Percentiles rank a stretch among this genome's conserved stretches.
phyloP scores from a whole-genome alignment of 192 early-diverging fungal species.

The Chytriomyces sp. region DNA sequence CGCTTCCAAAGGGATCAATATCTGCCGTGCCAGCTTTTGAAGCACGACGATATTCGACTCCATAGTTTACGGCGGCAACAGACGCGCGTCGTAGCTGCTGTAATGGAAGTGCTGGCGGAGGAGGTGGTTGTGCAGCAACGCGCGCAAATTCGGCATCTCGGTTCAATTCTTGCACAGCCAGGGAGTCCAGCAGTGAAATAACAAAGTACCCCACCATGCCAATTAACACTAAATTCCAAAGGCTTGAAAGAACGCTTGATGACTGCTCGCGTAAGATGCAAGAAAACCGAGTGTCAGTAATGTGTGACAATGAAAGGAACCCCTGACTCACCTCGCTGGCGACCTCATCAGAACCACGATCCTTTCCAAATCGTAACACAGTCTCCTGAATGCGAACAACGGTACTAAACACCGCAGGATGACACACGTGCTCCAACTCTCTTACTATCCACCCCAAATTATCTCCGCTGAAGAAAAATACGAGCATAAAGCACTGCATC shows the following conservation, averaged over 20 bases:
- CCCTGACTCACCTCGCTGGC: no score
- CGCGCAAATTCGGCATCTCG: background rate
- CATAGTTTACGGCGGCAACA: no score
- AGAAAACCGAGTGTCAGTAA: background rate
- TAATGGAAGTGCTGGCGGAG: no score
- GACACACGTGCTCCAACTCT: background rate
- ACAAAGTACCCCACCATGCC: conserved; percentile 87
- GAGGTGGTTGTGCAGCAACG: no score
- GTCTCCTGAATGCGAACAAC: no score
- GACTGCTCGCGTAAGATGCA: conserved; percentile 19
- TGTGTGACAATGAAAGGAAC: background rate
- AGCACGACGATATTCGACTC: no score
- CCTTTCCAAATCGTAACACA: no score
- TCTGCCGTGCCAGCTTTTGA: no score
- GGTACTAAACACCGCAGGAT: background rate
- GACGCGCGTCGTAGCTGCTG: no score
- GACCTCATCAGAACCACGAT: no score
- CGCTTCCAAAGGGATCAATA: no score
- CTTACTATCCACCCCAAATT: conserved; percentile 51
- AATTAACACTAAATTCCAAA: conserved; percentile 82
- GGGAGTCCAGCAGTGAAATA: conserved; percentile 79
- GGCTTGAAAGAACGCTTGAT: conserved; percentile 61
- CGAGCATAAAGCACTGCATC: conserved; percentile 83
- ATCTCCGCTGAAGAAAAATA: conserved; percentile 82
- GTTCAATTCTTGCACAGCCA: conserved; percentile 77